Conservation (phyloP, 805 yeast genomes). For the Starmerella tilneyi region DNA sequence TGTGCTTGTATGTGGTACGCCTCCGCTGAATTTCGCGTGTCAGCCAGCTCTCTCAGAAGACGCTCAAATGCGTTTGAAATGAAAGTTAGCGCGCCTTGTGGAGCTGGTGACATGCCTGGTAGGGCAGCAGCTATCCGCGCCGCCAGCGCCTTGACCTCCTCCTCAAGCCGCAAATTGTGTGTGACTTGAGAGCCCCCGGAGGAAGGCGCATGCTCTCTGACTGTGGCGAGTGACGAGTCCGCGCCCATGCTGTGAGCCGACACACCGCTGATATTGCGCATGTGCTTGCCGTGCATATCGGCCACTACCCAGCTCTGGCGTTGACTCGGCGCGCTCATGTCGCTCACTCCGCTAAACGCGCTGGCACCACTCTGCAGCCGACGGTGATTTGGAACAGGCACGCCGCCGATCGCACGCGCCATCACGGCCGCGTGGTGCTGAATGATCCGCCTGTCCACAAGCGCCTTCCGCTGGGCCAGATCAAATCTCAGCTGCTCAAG, state of each 20-base stretch:
- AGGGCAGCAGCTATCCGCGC: conserved; percentile 12
- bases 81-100: conserved; percentile 16
- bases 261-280: neutral
- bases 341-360: neutral
- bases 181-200: neutral
- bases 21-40: conserved; percentile 16
- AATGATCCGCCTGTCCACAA: conserved; percentile 17
- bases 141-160: conserved; percentile 18
- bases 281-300: conserved; percentile 5
- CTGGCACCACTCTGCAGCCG: conserved; percentile 15
- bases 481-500: conserved; percentile 16
- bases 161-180: conserved; percentile 2
- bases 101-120: conserved; percentile 20
- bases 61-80: conserved; percentile 18
- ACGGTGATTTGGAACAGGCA: conserved; percentile 21
- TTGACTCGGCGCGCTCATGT: conserved; percentile 2
- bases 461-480: conserved; percentile 11
- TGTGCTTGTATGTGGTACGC: conserved; percentile 19
- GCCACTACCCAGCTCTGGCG: conserved; percentile 20
- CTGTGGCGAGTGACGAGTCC: conserved; percentile 3
- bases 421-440: conserved; percentile 26
- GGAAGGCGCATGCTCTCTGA: neutral
- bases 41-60: conserved; percentile 17
- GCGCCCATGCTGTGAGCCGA: conserved; percentile 5
- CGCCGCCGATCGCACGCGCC: conserved; percentile 17